Evolutionary conservation across 2,329 filamentous ascomycete genomes (phyloP).

Genomic region (Clarireedia paspali): DNA sequence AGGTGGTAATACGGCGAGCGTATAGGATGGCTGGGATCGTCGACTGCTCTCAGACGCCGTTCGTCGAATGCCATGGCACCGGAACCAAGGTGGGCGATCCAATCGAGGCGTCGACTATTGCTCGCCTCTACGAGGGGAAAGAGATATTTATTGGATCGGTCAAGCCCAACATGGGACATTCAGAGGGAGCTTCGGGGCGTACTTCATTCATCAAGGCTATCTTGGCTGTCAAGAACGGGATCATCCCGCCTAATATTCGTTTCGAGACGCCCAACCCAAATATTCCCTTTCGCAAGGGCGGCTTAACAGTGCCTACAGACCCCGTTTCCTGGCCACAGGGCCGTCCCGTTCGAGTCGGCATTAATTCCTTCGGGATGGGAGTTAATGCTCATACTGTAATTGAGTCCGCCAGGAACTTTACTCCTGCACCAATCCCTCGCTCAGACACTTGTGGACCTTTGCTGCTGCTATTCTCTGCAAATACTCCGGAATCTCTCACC

Average conservation of each 20-base stretch:
- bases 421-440: no score
- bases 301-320: not conserved
- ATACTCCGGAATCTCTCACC: no score
- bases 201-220: slow-evolving; percentile 32
- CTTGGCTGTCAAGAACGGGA: slow-evolving; percentile 33
- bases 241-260: slow-evolving; percentile 32
- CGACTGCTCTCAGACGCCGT: slow-evolving; percentile 1
- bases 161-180: slow-evolving; percentile 31
- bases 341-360: slow-evolving; percentile 38
- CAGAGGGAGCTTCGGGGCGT: slow-evolving; percentile 31
- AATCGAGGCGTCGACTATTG: slow-evolving; percentile 8
- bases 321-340: slow-evolving; percentile 8
- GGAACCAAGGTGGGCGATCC: slow-evolving; percentile 13
- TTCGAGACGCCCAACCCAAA: slow-evolving; percentile 33
- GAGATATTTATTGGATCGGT: slow-evolving; percentile 20
- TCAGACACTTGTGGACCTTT: no score
- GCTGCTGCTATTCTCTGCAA: no score
- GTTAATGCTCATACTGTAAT: slow-evolving; percentile 24
- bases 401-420: no score
- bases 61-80: slow-evolving; percentile 16
- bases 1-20: no score
- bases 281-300: not conserved
- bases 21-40: no score
- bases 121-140: not conserved
- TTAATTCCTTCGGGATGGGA: slow-evolving; percentile 24